phyloP scores from a whole-genome alignment of 2,329 filamentous ascomycete genomes.

The Colletotrichum sublineola region DNA sequence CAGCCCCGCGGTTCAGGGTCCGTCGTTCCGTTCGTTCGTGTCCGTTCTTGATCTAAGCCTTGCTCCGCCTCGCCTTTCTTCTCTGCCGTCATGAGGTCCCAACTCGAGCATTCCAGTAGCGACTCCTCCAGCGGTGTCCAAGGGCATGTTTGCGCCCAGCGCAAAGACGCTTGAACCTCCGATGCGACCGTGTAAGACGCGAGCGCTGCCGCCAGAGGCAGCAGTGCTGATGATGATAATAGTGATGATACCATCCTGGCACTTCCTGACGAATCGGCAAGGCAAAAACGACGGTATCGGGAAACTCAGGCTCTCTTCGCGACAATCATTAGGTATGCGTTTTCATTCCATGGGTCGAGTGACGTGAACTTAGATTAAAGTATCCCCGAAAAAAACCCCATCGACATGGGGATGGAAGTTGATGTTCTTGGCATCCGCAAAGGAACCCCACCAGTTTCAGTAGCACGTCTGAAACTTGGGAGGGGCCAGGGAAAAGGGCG shows the following conservation, averaged over 20 bases:
- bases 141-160: conserved; percentile 15
- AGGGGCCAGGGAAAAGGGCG: conserved; percentile 18
- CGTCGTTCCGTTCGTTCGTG: background rate
- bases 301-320: no score
- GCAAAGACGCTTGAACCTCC: conserved; percentile 15
- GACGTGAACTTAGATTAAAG: conserved; percentile 10
- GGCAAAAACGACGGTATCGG: background rate
- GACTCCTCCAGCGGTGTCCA: conserved; percentile 29
- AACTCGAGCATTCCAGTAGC: conserved; percentile 21
- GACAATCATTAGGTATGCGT: background rate
- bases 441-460: conserved; percentile 34
- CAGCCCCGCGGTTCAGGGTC: conserved; percentile 17
- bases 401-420: conserved; percentile 23
- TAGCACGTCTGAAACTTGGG: conserved; percentile 31
- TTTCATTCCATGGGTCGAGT: conserved; percentile 11
- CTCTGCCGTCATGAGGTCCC: background rate
- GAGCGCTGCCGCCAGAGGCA: conserved; percentile 10
- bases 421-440: conserved; percentile 17
- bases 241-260: conserved; percentile 6
- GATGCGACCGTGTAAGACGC: conserved; percentile 23
- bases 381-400: background rate
- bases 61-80: background rate
- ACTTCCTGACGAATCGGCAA: background rate
- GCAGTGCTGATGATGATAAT: background rate
- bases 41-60: background rate